Base-by-base conservation (phyloP, 2,329 filamentous ascomycete species). In the Calonectria pseudoturangicola region DNA sequence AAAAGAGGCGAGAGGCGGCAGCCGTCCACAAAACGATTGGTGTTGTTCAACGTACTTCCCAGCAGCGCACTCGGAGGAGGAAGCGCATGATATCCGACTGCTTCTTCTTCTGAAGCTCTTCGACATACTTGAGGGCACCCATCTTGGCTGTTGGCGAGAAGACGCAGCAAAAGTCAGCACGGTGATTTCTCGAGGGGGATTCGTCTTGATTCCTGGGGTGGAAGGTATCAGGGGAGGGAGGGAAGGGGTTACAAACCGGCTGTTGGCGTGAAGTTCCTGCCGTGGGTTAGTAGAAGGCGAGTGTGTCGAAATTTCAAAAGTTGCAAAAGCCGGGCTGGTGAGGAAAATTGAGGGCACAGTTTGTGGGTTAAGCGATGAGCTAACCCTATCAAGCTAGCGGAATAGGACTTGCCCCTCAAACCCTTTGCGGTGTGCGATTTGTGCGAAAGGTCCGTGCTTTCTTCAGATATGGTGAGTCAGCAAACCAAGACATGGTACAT, bases 61-160 rank as follows among this genome's bases (percentile, higher is more conserved):
- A 99, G 96, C 97, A 99, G 91, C 97, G 96, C 87, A 98, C 95
- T 88, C 95, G 96, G 89, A 98, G 95, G 90, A 99, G 94, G 93
- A 99, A 99, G 91, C 96, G 96, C 91, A 98, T 95, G 87, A 99
- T 94, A 93, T 99, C 97, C 88, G 95, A 98, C 94, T 99, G 97
- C 95, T 99, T 99, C 95, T 98, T 98, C 95, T 99, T 98, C 89
- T 98, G 95, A 91, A 99, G 94, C 93, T 99, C 97, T 93, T 99
- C 97, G 90, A 99, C 95, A 92, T 98, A 99, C 92, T 99, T 99
- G 89, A 98, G 95, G 92, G 96, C 96, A 94, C 97, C 97, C 97
- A 98, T 98, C 92, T 96, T 91, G 86, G 85, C 89, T 91, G 81
- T 82, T 76, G 72, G 71, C 69, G 72, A 28, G 73, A 70, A 72